Base-by-base conservation (phyloP, 768 basidiomycete species). In the Cantharellus cinnabarinus region DNA sequence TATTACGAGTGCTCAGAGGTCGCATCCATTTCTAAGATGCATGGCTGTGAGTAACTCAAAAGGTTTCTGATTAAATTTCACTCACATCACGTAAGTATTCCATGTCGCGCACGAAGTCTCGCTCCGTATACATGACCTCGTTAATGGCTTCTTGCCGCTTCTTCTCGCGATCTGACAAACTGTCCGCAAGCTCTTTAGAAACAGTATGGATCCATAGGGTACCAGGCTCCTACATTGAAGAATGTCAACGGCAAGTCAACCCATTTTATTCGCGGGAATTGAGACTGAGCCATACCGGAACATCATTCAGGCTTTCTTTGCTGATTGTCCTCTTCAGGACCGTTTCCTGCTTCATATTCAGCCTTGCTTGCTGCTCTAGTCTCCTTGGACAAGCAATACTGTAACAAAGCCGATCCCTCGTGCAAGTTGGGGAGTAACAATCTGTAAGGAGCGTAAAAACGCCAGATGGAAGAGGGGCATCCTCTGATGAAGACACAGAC, bases 341-440 rank as follows among this genome's bases (percentile, higher is more conserved):
- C 15, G 88, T 87, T 67, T 89, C 81, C 15, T 85, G 87, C 69
- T 91, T 90, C 83, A 97, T 85, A 71, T 97, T 94, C 69, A 94
- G 68, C 61, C 89, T 73, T 42, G 91, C 83, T 68, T 95, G 94
- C 69, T 98, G 95, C 70, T 98, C 94, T 61, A 95, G 70, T 61
- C 95, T 72, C 56, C 95, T 72, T 1, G 95, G 95, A 68, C 95
- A 99, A 37, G 90, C 91, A 63, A 97, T 98, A 63, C 86, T 89
- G 69, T 99, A 98, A 71, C 95, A 99, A n/a, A 98, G 72, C 61
- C 79, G 81, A 67, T 97, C 93, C 57, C 87, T 76, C 41, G 88
- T 86, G 71, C 95, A 98, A 39, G 95, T 99, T 15, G 95, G 90
- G 5, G 91, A 95, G 72, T 98, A 98, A 69, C 95, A 99, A 68